Evolutionary conservation across 352 stramenopile species (phyloP).

Genomic region (Pythium scleroteichum): DNA sequence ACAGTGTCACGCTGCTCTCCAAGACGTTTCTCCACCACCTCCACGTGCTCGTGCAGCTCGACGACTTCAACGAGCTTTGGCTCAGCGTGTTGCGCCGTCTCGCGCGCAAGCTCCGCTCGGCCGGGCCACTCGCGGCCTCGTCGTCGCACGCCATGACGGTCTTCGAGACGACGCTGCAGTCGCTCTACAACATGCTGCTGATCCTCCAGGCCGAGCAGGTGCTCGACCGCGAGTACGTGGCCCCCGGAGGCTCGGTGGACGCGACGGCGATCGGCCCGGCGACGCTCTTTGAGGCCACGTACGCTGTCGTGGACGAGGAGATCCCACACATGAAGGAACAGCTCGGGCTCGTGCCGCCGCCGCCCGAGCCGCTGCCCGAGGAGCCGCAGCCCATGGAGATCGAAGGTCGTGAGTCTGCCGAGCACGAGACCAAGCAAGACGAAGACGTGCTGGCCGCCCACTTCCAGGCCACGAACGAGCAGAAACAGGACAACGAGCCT

Average conservation of each 20-base stretch:
- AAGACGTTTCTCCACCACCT: constrained; percentile 90
- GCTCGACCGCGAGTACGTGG: constrained; percentile 51
- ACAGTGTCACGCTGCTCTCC: constrained; percentile 82
- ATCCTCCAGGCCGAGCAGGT: constrained; percentile 81
- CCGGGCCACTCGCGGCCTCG: constrained; percentile 18
- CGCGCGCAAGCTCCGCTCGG: constrained; percentile 62
- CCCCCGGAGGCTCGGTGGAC: neutral
- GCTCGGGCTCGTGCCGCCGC: constrained; percentile 49
- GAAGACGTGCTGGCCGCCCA: constrained; percentile 5
- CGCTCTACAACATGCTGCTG: constrained; percentile 83
- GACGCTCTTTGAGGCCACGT: constrained; percentile 72
- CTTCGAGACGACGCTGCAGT: constrained; percentile 86
- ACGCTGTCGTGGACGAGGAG: constrained; percentile 66
- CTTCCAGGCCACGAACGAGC: constrained; percentile 11
- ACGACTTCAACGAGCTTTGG: constrained; percentile 73
- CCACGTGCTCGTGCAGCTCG: constrained; percentile 63
- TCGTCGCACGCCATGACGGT: constrained; percentile 61
- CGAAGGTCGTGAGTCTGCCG: constrained; percentile 13
- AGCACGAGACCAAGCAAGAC: constrained; percentile 3
- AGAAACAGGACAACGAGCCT: neutral
- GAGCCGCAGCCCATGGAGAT: constrained; percentile 25
- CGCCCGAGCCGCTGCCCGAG: constrained; percentile 23
- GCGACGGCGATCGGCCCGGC: neutral
- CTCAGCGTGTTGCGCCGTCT: constrained; percentile 74
- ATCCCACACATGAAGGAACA: constrained; percentile 81